Evolutionary conservation across 306 rosid genomes (phyloP), one percentile per base, ranked within the genome.

Genomic region (Bauhinia variegata): DNA sequence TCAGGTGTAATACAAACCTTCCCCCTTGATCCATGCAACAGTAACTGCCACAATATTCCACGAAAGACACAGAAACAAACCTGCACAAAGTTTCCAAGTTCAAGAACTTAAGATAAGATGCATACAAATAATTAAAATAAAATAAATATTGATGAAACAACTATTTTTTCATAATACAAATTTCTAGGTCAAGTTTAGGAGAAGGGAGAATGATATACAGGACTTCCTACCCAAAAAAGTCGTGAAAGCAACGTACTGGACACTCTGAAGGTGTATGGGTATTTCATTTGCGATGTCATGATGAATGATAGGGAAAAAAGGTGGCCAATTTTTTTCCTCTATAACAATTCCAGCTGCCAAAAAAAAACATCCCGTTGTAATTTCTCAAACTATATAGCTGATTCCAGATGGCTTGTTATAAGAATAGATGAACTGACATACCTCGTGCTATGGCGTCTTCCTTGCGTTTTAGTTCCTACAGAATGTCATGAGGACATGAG

Each of bases 251-350:
- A 88, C 76, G 78, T 93, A 93, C 81, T 89, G 96, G 73, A 80
- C 68, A 79, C 74, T 88, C 68, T 90, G 99, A 34, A 90, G 91
- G 79, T 95, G 99, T 63, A 95, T 73, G 14, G 99, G 99, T 78
- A 90, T 90, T 75, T 95, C 99, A 30, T 79, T 88, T 33, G 78
- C 81, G 86, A 93, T 88, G 82, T 95, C 87, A 71, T 95, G 92
- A 76, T 95, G 99, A 76, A 95, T 90, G 69, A 95, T n/a, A 58
- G 97, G 99, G 2, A 75, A 85, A 83, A 88, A 90, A 30, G 97
- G 95, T 38, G 99, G 97, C 96, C 96, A 95, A 53, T 86, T 95
- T 79, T 95, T 95, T 55, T 90, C 97, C 84, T 86, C 95, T 65
- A 85, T 70, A 18, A 82, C 82, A 73, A 88, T 69, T 60, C 97